Conservation (phyloP, 1,284 basidiomycete species). For the Irpex sp. region DNA sequence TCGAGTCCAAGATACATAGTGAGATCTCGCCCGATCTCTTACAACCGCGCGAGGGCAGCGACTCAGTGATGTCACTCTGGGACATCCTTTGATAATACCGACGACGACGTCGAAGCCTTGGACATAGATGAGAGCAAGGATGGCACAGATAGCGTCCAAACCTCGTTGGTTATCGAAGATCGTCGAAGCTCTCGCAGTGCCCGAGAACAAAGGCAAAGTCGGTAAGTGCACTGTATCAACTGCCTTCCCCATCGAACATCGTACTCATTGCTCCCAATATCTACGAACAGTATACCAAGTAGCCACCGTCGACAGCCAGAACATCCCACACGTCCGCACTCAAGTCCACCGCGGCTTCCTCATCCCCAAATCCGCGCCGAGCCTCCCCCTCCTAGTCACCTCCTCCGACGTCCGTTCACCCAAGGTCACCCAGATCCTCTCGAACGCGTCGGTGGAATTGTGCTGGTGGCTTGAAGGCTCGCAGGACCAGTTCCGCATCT, state of each 20-base stretch:
- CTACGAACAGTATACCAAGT: conserved; percentile 49
- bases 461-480: conserved; percentile 54
- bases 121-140: neutral
- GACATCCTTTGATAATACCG: neutral
- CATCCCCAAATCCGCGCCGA: conserved; percentile 31
- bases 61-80: neutral
- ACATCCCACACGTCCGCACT: conserved; percentile 52
- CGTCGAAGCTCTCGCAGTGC: conserved; percentile 34
- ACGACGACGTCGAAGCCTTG: neutral
- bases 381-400: conserved; percentile 51
- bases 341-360: conserved; percentile 54
- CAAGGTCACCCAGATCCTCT: conserved; percentile 47
- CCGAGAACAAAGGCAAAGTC: conserved; percentile 37
- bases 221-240: conserved; percentile 27
- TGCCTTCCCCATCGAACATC: neutral
- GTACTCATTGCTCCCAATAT: neutral
- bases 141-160: conserved; percentile 8
- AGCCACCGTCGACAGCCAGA: conserved; percentile 45
- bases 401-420: conserved; percentile 55
- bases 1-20: neutral
- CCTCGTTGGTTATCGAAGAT: conserved; percentile 51
- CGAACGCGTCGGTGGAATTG: conserved; percentile 39
- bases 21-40: too few species aligned
- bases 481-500: conserved; percentile 53
- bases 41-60: too few species aligned